Conservation (phyloP, 2,329 filamentous ascomycete species). For the Talaromyces amestolkiae region DNA sequence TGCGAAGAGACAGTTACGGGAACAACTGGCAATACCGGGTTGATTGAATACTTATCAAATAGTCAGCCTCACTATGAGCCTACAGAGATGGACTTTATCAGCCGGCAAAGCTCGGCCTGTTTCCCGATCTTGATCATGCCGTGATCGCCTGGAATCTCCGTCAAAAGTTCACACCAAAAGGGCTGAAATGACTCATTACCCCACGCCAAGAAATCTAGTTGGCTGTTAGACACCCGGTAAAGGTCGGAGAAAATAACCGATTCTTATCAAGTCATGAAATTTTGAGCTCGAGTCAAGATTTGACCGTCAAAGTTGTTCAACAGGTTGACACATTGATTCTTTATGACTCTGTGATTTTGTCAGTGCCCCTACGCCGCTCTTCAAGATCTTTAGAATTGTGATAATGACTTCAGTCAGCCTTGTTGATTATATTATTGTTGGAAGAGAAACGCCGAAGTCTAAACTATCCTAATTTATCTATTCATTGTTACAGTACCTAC, state of each 20-base stretch:
- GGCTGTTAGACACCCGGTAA: neutral
- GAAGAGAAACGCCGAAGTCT: too few relatives aligned
- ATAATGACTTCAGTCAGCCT: too few relatives aligned
- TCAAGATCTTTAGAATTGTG: too few relatives aligned
- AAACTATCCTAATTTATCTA: too few relatives aligned
- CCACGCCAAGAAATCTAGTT: neutral
- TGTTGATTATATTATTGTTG: too few relatives aligned
- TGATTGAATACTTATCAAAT: neutral
- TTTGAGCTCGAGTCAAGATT: neutral
- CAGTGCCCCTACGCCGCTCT: too few relatives aligned
- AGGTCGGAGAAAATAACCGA: neutral
- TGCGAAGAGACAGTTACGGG: neutral
- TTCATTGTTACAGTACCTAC: too few relatives aligned
- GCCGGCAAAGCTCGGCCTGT: neutral
- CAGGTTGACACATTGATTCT: neutral
- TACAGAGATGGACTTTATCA: neutral
- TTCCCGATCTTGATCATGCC: neutral
- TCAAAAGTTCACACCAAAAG: neutral
- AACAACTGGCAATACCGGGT: neutral
- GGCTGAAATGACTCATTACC: neutral
- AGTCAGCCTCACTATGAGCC: neutral
- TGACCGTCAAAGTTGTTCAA: neutral
- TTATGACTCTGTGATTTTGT: neutral
- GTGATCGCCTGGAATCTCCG: neutral
- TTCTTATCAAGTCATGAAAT: neutral